Evolutionary conservation across 1,139 yeast species (phyloP).

Genomic region (Pichia sp.): DNA sequence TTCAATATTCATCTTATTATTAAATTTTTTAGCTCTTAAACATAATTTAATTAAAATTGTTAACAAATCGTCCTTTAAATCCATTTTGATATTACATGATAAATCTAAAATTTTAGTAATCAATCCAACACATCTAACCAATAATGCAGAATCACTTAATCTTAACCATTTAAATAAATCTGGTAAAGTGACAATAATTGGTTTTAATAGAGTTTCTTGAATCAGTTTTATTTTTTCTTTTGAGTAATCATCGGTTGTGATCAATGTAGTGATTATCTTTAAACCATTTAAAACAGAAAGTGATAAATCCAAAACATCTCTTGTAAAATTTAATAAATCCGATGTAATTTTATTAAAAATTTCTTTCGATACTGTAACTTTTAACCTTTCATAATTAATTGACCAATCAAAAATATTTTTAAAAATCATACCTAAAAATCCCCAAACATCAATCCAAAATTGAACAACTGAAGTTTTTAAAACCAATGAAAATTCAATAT

Average conservation of each 20-base stretch:
- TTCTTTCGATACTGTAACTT: conserved; percentile 15
- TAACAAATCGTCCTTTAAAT: conserved; percentile 46
- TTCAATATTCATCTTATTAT: conserved; percentile 54
- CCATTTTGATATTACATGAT: conserved; percentile 40
- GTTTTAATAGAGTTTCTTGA: conserved; percentile 29
- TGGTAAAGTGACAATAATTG: conserved; percentile 46
- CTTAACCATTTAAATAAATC: conserved; percentile 73
- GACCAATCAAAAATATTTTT: conserved; percentile 64
- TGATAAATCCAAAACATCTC: conserved; percentile 80
- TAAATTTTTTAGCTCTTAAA: conserved; percentile 56
- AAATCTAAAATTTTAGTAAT: conserved; percentile 62
- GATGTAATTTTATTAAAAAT: conserved; percentile 21
- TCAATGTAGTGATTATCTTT: conserved; percentile 42
- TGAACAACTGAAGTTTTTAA: conserved; percentile 24
- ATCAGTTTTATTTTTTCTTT: conserved; percentile 9
- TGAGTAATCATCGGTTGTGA: conserved; percentile 25
- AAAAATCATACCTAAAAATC: conserved; percentile 62
- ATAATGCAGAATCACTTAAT: conserved; percentile 67
- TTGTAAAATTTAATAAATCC: conserved; percentile 46
- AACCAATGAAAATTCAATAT: conserved; percentile 21
- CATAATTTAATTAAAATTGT: conserved; percentile 56
- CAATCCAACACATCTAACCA: conserved; percentile 67
- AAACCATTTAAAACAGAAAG: conserved; percentile 61
- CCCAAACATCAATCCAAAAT: conserved; percentile 71
- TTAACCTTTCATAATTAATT: conserved; percentile 23